Evolutionary conservation across 2,329 filamentous ascomycete species (phyloP), one percentile per base, ranked within the genome.

Genomic region (Aureobasidium musti): DNA sequence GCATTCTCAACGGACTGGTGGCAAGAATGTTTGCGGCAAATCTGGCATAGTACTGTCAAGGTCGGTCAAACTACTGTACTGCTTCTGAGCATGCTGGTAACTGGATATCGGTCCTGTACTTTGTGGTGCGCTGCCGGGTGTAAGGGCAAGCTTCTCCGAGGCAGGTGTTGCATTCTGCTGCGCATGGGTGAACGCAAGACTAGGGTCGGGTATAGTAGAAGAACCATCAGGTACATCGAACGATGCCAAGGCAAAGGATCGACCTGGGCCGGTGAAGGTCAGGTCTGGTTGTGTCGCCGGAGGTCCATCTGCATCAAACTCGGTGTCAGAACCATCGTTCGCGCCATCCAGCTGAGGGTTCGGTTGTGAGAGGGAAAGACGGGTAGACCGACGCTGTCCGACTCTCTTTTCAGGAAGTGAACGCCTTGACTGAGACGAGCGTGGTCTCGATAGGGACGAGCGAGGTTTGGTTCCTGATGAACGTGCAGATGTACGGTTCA

Each of bases 151-250:
- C 43, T 30, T 50, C 8, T n/a, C 49, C 14, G 49, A 45, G 3
- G 4, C 17, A 10, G 61, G 49, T 21, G 61, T 54, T 45, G 26
- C 49, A 3, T 63, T 63, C 21, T 63, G 59, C 59, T 63, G 59
- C 59, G 45, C 14, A 35, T 50, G 35, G 10, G 41, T 28, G 11
- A 63, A 28, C 6, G 61, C 61, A 33, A 64, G 61, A 54, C 61
- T 64, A 19, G 61, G 61, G 17, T 54, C 61, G 10, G 49, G 61
- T 53, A 64, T 64, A 6, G 61, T 64, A n/a, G 49, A 64, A 33
- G 61, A 64, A 6, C 37, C 61, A 37, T 43, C 61, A 10, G 37
- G 49, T 2, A 64, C 26, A 26, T 28, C 30, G 5, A 26, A 49
- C 7, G 57, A 49, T 2, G 49, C 11, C 26, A n/a, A 49, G 41